A percentile compares a stretch with the other conserved stretches of the same genome.
Conservation (phyloP, 2,329 filamentous ascomycete genomes). For the Aspergillus cejpii region DNA sequence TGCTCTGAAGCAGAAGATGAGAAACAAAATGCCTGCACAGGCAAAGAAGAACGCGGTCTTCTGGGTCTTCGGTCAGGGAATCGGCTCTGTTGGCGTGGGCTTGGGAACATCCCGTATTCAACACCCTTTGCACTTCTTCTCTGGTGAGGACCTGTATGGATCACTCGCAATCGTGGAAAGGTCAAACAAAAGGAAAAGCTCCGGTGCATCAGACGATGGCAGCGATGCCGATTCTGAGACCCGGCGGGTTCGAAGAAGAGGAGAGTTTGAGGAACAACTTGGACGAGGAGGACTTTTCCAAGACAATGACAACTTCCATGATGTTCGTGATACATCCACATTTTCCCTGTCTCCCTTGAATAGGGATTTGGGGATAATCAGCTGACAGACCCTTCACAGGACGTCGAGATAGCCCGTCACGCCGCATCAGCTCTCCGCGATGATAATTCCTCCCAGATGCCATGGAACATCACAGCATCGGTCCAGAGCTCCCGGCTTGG, state of each 20-base stretch:
- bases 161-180: conserved; percentile 37
- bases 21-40: conserved; percentile 37
- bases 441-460: conserved; percentile 58
- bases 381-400: conserved; percentile 24
- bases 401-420: conserved; percentile 64
- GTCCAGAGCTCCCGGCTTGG: conserved; percentile 48
- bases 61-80: conserved; percentile 54
- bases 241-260: conserved; percentile 37
- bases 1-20: conserved; percentile 41
- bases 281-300: conserved; percentile 27
- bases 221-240: conserved; percentile 19
- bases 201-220: conserved; percentile 19
- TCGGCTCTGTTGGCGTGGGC: conserved; percentile 49
- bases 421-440: conserved; percentile 61
- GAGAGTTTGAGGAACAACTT: conserved; percentile 30
- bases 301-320: conserved; percentile 34
- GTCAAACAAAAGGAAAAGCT: conserved; percentile 25
- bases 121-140: conserved; percentile 54
- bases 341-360: background rate
- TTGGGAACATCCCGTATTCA: conserved; percentile 37
- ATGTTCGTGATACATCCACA: conserved; percentile 19
- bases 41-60: conserved; percentile 59
- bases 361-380: no score
- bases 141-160: conserved; percentile 50
- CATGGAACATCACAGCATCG: conserved; percentile 59